Conservation (phyloP, 164 flowering plant species). For the Vitis rotundifolia region DNA sequence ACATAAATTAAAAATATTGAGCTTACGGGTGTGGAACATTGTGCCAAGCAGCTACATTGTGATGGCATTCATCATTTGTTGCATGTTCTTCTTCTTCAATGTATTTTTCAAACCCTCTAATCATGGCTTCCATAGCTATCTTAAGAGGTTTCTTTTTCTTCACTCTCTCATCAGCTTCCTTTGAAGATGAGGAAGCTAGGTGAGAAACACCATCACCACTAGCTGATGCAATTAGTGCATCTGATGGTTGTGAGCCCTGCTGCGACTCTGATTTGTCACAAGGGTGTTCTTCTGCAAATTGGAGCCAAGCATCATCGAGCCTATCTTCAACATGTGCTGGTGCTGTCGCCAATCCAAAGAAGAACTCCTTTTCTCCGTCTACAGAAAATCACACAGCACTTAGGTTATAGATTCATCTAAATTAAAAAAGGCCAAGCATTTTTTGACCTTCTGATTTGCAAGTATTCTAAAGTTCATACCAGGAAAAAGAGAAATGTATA, state of each 20-base stretch:
- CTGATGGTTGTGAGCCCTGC: conserved; percentile 41
- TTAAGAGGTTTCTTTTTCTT: conserved; percentile 60
- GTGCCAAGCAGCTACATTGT: conserved; percentile 95
- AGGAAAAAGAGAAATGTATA: neutral
- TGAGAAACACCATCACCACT: conserved; percentile 78
- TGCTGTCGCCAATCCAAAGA: conserved; percentile 97
- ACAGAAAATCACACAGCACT: conserved; percentile 10
- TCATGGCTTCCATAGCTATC: conserved; percentile 90
- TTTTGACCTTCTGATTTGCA: neutral
- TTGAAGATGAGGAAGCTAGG: conserved; percentile 30
- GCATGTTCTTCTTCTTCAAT: conserved; percentile 47
- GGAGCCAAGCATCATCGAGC: conserved; percentile 96
- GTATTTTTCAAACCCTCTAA: conserved; percentile 73
- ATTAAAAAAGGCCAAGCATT: neutral
- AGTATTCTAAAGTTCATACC: neutral
- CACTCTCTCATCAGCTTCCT: conserved; percentile 16
- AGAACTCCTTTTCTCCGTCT: conserved; percentile 66
- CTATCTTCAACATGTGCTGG: conserved; percentile 98
- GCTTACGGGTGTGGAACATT: conserved; percentile 96
- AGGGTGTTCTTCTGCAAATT: conserved; percentile 81
- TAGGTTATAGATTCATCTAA: neutral
- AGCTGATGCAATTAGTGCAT: conserved; percentile 66
- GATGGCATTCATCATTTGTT: conserved; percentile 42
- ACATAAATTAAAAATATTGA: neutral
- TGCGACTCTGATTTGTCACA: conserved; percentile 35